Base-by-base conservation (phyloP, 192 early-diverging fungal genomes). In the Podila horticola region DNA sequence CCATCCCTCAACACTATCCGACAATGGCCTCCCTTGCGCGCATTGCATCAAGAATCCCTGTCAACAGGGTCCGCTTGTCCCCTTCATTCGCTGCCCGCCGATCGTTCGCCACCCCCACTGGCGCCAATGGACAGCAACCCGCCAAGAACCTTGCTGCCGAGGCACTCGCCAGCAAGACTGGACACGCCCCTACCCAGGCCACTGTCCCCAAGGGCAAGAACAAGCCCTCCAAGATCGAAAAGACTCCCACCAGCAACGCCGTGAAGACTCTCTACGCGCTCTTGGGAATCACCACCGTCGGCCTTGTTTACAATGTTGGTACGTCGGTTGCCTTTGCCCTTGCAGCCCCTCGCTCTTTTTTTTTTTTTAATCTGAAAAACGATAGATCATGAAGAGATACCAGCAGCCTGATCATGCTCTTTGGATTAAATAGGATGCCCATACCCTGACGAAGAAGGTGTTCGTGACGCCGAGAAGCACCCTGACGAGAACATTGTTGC, bases 151-250 rank as follows among this genome's bases (percentile, higher is more conserved):
- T 88, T n/a, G 84, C 85, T 50, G 84, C 82, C 26, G 87, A 85
- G 62, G 84, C 71, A 13, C 72, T 86, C 4, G 83, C 85, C 15
- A 74, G 82, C 64, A 84, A 85, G 60, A 84, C 77, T 15, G 79
- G 84, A 34, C 66, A 58, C 24, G 66, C 50, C 19, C 57, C 69
- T 30, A 70, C 69, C 36, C 77, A 71, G 68, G 66, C 83, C 10
- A 88, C 85, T 30, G 70, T 74, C 2, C 87, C 87, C 34, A 88
- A 88, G 66, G 79, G 87, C 30, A 83, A 86, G 64, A 86, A 85
- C 64, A 88, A 88, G 66, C 87, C 87, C 19, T 75, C 84, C 7
- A 86, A 86, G 71, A 76, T 82, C 36, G 82, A 75, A 38, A 74
- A 88, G 57, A 85, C 77, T 4, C 66, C 66, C 15, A 84, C 62